Evolutionary conservation across 192 early-diverging fungal genomes (phyloP), one percentile per base, ranked within the genome.

Genomic region (Linnemannia zychae): DNA sequence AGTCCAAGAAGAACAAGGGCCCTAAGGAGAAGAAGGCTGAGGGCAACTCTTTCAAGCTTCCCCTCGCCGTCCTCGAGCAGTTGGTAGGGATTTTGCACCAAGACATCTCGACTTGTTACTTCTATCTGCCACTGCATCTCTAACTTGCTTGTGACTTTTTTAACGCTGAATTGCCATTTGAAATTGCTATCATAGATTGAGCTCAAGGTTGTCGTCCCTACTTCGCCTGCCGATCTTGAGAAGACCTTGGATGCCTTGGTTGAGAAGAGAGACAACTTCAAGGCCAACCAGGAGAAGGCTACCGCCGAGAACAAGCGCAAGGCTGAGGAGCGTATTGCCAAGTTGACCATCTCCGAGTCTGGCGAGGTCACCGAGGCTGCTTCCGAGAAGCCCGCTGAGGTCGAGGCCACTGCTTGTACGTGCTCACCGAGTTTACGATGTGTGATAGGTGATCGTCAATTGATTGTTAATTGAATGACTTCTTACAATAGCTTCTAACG

Each of bases 231-330:
- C 44, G 94, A 94, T 49, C 89, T 97, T 22, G 89, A 92, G 7
- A 88, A 85, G 40, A 90, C 97, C 33, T 92, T 98, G 81, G 92
- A 92, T 52, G 91, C 91, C 53, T 88, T 99, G 52, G 89, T 90
- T 73, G 93, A 87, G 44, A 94, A 94, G 84, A 93, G 92, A 84
- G 81, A 90, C 28, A 88, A 94, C 83, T 99, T 90, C 89, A 78
- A 95, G 67, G 92, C 92, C 53, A 93, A 95, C 86, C 96, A 97
- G 87, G 93, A 91, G 66, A 91, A 89, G 73, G 91, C 91, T 20
- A 98, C 97, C 71, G 92, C 87, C 12, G 94, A 95, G 85, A 98
- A 98, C 91, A 97, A 95, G 92, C 92, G 90, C 76, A 94, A 94
- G 87, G 98, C 96, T 65, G 93, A 97, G 88, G 95, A 92, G 71